Evolutionary conservation across 768 basidiomycete species (phyloP).

Genomic region (Kwoniella sp.): DNA sequence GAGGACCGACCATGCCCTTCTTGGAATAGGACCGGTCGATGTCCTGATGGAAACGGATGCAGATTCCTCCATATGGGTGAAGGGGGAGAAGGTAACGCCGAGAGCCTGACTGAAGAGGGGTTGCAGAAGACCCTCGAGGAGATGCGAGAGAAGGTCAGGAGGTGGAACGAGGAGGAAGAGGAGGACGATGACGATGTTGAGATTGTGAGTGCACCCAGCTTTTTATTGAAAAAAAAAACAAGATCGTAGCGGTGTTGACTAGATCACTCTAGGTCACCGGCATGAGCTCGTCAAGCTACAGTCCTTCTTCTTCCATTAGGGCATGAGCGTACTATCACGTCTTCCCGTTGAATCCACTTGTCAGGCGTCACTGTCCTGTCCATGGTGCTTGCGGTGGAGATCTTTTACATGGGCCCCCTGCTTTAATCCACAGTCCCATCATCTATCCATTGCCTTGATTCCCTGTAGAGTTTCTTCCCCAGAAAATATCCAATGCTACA

Average conservation of each 20-base stretch:
- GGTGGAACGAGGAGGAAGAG: slow-evolving; percentile 30
- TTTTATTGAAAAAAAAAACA: too few relatives aligned
- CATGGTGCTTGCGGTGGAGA: too few relatives aligned
- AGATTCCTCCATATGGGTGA: background rate
- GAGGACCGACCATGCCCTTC: background rate
- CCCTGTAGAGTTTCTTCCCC: too few relatives aligned
- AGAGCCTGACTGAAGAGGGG: slow-evolving; percentile 28
- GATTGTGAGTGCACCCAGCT: slow-evolving; percentile 53
- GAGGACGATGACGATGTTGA: slow-evolving; percentile 50
- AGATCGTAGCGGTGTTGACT: background rate
- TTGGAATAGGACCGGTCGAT: slow-evolving; percentile 6
- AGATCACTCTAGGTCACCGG: background rate
- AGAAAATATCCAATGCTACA: too few relatives aligned
- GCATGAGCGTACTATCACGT: background rate
- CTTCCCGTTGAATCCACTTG: too few relatives aligned
- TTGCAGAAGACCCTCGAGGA: slow-evolving; percentile 22
- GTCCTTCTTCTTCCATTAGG: background rate
- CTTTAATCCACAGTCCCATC: too few relatives aligned
- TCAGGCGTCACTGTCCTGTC: too few relatives aligned
- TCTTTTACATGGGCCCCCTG: too few relatives aligned
- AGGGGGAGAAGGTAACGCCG: slow-evolving; percentile 6
- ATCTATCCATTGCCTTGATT: too few relatives aligned
- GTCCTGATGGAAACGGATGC: background rate
- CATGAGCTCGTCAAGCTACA: background rate
- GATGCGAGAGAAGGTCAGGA: slow-evolving; percentile 13